Conservation (phyloP, 225 moss, liverwort and hornwort genomes). For the Polytrichum formosum region DNA sequence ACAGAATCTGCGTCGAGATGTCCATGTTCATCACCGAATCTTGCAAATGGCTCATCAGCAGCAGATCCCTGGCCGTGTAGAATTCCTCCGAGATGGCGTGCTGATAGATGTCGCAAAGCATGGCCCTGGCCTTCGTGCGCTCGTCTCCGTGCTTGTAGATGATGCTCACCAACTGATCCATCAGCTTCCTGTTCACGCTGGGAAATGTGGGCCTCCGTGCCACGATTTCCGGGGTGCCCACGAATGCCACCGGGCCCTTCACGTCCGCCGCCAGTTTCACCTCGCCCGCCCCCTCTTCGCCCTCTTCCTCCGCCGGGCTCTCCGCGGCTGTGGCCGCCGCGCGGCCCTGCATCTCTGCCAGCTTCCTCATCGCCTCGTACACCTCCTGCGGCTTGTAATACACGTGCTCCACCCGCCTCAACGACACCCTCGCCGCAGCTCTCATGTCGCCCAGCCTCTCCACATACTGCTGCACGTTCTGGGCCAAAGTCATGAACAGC, state of each 20-base stretch:
- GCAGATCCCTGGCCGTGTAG: slow-evolving; percentile 73
- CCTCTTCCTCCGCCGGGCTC: slow-evolving; percentile 50
- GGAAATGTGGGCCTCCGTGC: slow-evolving; percentile 80
- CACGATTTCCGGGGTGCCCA: slow-evolving; percentile 67
- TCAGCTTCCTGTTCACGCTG: slow-evolving; percentile 60
- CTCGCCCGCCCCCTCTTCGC: slow-evolving; percentile 48
- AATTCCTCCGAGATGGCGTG: slow-evolving; percentile 92
- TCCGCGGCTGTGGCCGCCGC: slow-evolving; percentile 37
- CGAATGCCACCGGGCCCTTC: slow-evolving; percentile 79
- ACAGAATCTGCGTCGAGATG: slow-evolving; percentile 91
- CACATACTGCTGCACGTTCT: slow-evolving; percentile 91
- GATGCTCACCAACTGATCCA: slow-evolving; percentile 87
- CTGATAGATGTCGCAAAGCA: slow-evolving; percentile 98
- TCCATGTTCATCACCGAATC: slow-evolving; percentile 98
- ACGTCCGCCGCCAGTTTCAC: slow-evolving; percentile 56
- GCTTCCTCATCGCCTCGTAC: slow-evolving; percentile 92
- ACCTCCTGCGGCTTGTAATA: slow-evolving; percentile 98
- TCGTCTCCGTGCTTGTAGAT: slow-evolving; percentile 94
- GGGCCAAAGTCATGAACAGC: slow-evolving; percentile 82
- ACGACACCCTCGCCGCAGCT: slow-evolving; percentile 75
- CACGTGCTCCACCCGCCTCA: slow-evolving; percentile 86
- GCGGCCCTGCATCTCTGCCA: slow-evolving; percentile 73
- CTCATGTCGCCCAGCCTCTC: slow-evolving; percentile 79
- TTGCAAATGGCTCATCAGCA: slow-evolving; percentile 96
- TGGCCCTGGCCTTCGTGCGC: slow-evolving; percentile 93